A percentile compares a stretch with the other conserved stretches of the same genome.
Evolutionary conservation across 768 basidiomycete species (phyloP).

Genomic region (Galerina marginata): DNA sequence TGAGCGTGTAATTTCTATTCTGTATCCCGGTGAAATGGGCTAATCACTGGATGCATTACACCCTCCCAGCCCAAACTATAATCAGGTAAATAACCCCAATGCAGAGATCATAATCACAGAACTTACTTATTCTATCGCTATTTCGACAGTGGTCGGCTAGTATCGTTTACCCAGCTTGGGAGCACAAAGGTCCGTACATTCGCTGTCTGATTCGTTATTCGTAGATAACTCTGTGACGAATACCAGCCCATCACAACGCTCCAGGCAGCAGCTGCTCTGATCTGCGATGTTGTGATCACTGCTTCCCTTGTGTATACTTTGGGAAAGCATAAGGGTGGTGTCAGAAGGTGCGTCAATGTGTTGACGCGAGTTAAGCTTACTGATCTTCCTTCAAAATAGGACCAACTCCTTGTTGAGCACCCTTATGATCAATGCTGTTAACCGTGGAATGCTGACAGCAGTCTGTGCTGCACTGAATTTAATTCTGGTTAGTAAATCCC

Average conservation of each 20-base stretch:
- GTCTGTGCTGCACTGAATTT: background rate
- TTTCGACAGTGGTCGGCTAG: conserved; percentile 1
- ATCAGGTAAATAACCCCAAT: background rate
- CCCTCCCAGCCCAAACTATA: background rate
- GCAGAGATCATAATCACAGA: conserved; percentile 7
- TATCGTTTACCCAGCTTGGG: background rate
- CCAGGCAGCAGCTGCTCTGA: conserved; percentile 14
- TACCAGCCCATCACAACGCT: conserved; percentile 20
- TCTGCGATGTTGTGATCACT: conserved; percentile 25
- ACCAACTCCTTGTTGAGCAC: conserved; percentile 26
- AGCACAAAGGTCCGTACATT: conserved; percentile 7
- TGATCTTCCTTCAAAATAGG: conserved; percentile 6
- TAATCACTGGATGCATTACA: background rate
- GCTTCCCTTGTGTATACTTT: conserved; percentile 15
- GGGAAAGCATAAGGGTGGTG: conserved; percentile 10
- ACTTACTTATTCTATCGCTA: background rate
- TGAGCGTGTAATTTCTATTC: background rate
- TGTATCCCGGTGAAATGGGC: background rate
- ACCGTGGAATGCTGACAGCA: background rate
- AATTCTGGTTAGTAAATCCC: conserved; percentile 12
- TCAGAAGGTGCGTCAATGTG: conserved; percentile 13
- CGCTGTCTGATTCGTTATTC: background rate
- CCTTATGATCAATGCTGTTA: conserved; percentile 12
- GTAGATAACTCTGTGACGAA: background rate
- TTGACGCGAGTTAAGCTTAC: background rate